These are phyloP conservation scores for Paecilomyces formosus DNA, from an alignment of 2,329 filamentous ascomycete species.

Conservation along the genomic window DNA sequence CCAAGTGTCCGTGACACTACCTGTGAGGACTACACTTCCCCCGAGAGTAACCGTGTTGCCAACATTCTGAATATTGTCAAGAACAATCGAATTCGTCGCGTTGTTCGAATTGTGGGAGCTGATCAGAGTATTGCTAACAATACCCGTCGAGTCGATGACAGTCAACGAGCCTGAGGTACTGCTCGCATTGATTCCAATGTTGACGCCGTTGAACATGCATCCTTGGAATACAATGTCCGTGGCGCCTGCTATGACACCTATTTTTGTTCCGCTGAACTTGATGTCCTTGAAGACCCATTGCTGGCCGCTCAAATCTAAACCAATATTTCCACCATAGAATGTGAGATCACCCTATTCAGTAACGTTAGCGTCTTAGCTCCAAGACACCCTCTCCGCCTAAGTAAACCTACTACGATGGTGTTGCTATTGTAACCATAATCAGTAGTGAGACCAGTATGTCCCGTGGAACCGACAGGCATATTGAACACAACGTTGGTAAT, in stretches of 20 bases:
- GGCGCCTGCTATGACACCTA: slow-evolving; percentile 36
- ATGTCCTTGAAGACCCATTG: slow-evolving; percentile 38
- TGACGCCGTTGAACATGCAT: slow-evolving; percentile 19
- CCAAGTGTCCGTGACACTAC: slow-evolving; percentile 20
- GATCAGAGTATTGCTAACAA: slow-evolving; percentile 16
- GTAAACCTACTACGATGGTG: slow-evolving; percentile 3
- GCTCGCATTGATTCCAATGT: slow-evolving; percentile 21
- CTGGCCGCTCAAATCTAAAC: slow-evolving; percentile 22
- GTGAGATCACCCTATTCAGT: slow-evolving; percentile 3
- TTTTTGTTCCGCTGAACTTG: slow-evolving; percentile 55
- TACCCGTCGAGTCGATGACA: slow-evolving; percentile 20
- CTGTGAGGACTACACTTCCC: slow-evolving; percentile 10
- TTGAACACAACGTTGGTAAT: slow-evolving; percentile 24
- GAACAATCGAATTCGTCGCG: slow-evolving; percentile 21
- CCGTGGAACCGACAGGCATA: slow-evolving; percentile 20
- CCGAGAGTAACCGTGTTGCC: slow-evolving; percentile 21
- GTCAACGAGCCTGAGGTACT: slow-evolving; percentile 19
- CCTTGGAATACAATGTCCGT: slow-evolving; percentile 19
- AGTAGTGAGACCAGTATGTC: slow-evolving; percentile 17
- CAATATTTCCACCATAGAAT: slow-evolving; percentile 19
- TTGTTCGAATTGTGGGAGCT: slow-evolving; percentile 20
- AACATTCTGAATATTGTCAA: slow-evolving; percentile 18
- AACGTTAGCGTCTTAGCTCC: background rate
- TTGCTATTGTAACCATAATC: slow-evolving; percentile 9
- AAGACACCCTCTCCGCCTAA: background rate